phyloP scores from a whole-genome alignment of 805 yeast species.

The Saturnispora silvae region DNA sequence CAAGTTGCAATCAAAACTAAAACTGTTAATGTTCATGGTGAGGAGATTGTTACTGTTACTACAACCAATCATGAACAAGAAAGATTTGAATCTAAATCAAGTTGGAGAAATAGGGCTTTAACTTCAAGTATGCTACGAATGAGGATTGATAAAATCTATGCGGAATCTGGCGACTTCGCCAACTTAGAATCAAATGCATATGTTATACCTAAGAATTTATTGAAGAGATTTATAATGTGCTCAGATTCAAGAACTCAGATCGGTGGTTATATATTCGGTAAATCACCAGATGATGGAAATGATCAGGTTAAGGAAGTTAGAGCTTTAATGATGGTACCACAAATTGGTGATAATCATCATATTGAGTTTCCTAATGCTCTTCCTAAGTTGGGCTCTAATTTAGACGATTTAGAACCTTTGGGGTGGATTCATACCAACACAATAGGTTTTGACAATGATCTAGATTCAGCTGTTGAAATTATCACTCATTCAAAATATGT shows the following conservation, averaged over 20 bases:
- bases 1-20: constrained; percentile 71
- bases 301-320: constrained; percentile 65
- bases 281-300: constrained; percentile 58
- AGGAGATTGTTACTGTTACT: constrained; percentile 88
- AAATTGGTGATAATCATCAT: constrained; percentile 60
- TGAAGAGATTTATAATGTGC: constrained; percentile 67
- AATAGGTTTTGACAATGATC: constrained; percentile 39
- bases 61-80: constrained; percentile 82
- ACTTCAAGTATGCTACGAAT: constrained; percentile 62
- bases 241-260: constrained; percentile 76
- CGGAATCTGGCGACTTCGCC: constrained; percentile 50
- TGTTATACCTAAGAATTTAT: constrained; percentile 71
- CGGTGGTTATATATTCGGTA: constrained; percentile 73
- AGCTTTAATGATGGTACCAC: constrained; percentile 75
- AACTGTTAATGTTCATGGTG: constrained; percentile 89
- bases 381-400: constrained; percentile 32
- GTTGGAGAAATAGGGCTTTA: constrained; percentile 85
- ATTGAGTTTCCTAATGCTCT: constrained; percentile 48
- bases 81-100: constrained; percentile 71
- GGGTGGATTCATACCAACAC: constrained; percentile 95
- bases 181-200: constrained; percentile 51
- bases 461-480: constrained; percentile 62
- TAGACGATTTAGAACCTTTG: constrained; percentile 58
- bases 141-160: constrained; percentile 66
- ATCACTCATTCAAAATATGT: constrained; percentile 42